Conservation (phyloP, 306 rosid genomes). For the Casuarina glauca region DNA sequence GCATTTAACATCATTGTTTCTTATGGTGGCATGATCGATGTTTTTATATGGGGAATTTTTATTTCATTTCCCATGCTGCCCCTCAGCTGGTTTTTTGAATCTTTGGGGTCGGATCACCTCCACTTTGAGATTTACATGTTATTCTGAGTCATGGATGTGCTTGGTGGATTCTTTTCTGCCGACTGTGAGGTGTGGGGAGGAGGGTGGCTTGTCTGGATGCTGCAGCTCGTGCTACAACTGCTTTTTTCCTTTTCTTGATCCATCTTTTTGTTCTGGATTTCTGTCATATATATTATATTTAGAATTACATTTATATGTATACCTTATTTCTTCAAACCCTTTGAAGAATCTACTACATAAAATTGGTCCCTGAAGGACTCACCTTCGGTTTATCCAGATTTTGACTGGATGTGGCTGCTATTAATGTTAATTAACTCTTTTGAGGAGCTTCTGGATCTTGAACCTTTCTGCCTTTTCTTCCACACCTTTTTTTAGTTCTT, state of each 20-base stretch:
- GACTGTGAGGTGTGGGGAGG: neutral
- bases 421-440: slow-evolving; percentile 9
- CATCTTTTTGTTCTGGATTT: neutral
- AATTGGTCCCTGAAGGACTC: slow-evolving; percentile 28
- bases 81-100: slow-evolving; percentile 53
- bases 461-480: neutral
- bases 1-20: slow-evolving; percentile 9
- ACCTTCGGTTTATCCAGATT: slow-evolving; percentile 14
- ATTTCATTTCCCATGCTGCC: slow-evolving; percentile 42
- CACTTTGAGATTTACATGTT: slow-evolving; percentile 15
- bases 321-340: slow-evolving; percentile 28
- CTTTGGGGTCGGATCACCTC: slow-evolving; percentile 54
- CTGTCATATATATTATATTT: neutral
- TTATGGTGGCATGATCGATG: slow-evolving; percentile 42
- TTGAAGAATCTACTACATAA: slow-evolving; percentile 34
- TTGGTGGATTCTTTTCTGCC: neutral
- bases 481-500: too few relatives aligned
- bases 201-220: slow-evolving; percentile 22
- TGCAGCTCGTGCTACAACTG: slow-evolving; percentile 20
- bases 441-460: neutral
- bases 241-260: neutral
- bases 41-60: slow-evolving; percentile 44
- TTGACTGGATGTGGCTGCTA: slow-evolving; percentile 23
- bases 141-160: slow-evolving; percentile 12
- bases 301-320: slow-evolving; percentile 29